Percentiles rank a stretch among this genome's conserved stretches.
phyloP scores from a whole-genome alignment of 2,329 filamentous ascomycete species.

The Xylaria arbuscula region DNA sequence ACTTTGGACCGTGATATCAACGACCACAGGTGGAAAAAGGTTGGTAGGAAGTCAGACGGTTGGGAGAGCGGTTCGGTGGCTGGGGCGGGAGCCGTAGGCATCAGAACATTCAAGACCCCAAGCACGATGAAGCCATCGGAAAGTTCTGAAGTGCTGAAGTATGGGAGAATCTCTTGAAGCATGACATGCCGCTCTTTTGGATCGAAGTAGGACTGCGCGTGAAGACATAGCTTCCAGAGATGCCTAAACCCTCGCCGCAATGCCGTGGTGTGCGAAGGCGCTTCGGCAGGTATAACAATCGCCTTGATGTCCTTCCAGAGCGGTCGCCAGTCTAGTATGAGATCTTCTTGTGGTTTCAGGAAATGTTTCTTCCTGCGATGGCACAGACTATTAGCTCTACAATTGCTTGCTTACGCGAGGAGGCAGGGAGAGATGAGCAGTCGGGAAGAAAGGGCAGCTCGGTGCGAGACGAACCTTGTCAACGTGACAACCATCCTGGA shows the following conservation, averaged over 20 bases:
- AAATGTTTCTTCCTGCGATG: conserved; percentile 87
- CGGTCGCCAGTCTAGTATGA: conserved; percentile 92
- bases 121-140: conserved; percentile 94
- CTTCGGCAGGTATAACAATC: conserved; percentile 87
- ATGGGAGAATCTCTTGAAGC: conserved; percentile 82
- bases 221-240: conserved; percentile 88
- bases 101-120: conserved; percentile 84
- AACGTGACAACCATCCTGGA: conserved; percentile 95
- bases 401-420: conserved; percentile 18
- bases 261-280: conserved; percentile 70
- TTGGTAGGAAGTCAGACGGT: conserved; percentile 89
- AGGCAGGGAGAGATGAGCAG: background rate
- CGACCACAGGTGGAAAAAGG: conserved; percentile 97
- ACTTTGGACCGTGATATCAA: conserved; percentile 88
- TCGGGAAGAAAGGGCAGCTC: background rate
- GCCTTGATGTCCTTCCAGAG: conserved; percentile 93
- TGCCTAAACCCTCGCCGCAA: conserved; percentile 69
- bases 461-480: conserved; percentile 76
- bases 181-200: conserved; percentile 85
- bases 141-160: conserved; percentile 92
- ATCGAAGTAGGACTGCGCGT: conserved; percentile 92
- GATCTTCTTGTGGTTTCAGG: conserved; percentile 86
- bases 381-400: conserved; percentile 27
- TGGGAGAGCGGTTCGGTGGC: conserved; percentile 78
- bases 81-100: conserved; percentile 85